Conservation (phyloP, 2,329 filamentous ascomycete genomes). For the Plectosphaerella plurivora region DNA sequence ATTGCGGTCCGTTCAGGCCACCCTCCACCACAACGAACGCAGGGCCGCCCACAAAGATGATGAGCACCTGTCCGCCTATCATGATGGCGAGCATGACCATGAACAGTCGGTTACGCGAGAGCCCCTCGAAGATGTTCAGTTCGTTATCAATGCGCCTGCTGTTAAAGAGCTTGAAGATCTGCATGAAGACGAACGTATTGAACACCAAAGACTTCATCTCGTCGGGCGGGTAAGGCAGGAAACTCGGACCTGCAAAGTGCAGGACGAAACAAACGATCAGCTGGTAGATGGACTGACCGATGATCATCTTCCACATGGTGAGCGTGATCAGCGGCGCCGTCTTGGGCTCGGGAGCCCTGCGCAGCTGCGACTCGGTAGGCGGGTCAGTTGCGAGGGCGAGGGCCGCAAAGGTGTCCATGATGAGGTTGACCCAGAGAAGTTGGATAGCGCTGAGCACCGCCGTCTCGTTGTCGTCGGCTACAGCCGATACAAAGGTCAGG, state of each 20-base stretch:
- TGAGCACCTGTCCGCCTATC: slow-evolving; percentile 67
- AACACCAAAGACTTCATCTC: slow-evolving; percentile 64
- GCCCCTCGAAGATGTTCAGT: slow-evolving; percentile 71
- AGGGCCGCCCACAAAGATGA: slow-evolving; percentile 63
- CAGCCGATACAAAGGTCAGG: slow-evolving; percentile 73
- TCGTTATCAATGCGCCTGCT: slow-evolving; percentile 71
- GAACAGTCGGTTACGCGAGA: slow-evolving; percentile 67
- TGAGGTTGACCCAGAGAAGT: slow-evolving; percentile 78
- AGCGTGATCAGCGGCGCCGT: slow-evolving; percentile 68
- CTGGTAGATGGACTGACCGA: slow-evolving; percentile 75
- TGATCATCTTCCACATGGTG: slow-evolving; percentile 88
- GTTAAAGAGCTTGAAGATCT: slow-evolving; percentile 75
- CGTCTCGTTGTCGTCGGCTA: slow-evolving; percentile 56
- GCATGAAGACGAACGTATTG: slow-evolving; percentile 84
- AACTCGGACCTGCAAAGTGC: slow-evolving; percentile 48
- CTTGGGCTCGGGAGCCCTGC: slow-evolving; percentile 71
- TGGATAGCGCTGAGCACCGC: slow-evolving; percentile 76
- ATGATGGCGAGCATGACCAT: slow-evolving; percentile 64
- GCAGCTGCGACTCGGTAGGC: slow-evolving; percentile 63
- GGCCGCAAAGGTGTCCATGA: slow-evolving; percentile 81
- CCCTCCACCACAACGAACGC: slow-evolving; percentile 49
- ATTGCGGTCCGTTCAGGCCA: slow-evolving; percentile 53
- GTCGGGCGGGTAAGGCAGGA: slow-evolving; percentile 47
- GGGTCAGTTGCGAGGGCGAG: slow-evolving; percentile 72
- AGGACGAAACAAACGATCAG: slow-evolving; percentile 66